Conservation (phyloP, 441 rosid species). For the Bruguiera hainesii region DNA sequence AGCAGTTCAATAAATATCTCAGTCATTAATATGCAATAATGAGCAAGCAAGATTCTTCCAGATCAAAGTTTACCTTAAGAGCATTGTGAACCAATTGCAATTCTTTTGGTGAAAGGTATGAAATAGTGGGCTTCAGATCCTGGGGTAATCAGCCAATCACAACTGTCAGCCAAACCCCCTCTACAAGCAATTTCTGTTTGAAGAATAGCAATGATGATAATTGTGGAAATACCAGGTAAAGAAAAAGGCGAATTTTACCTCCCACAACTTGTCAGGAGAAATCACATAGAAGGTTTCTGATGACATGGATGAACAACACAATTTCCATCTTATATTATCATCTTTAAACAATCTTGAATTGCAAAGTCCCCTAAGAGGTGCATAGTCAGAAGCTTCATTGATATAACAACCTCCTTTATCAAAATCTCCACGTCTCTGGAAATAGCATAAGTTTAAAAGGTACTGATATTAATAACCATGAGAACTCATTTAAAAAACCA, state of each 20-base stretch:
- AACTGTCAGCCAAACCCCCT: constrained; percentile 21
- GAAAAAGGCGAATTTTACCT: constrained; percentile 46
- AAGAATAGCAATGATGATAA: constrained; percentile 15
- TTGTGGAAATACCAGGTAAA: constrained; percentile 2
- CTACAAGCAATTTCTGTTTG: constrained; percentile 10
- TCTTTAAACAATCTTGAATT: constrained; percentile 39
- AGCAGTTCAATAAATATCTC: constrained; percentile 19
- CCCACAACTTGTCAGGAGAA: constrained; percentile 87
- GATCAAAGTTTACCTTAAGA: constrained; percentile 52
- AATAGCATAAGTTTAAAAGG: constrained; percentile 29
- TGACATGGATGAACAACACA: constrained; percentile 47
- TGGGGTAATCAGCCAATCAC: constrained; percentile 33
- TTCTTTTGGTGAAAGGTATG: constrained; percentile 80
- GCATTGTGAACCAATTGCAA: constrained; percentile 78
- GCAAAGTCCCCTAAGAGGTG: constrained; percentile 37
- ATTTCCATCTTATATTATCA: constrained; percentile 54
- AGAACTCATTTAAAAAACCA: constrained; percentile 3
- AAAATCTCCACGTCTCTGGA: constrained; percentile 48
- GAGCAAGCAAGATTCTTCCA: constrained; percentile 9
- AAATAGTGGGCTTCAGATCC: constrained; percentile 74
- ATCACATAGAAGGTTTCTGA: constrained; percentile 37
- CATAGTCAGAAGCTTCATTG: constrained; percentile 35
- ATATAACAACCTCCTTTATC: constrained; percentile 35
- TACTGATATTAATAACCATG: constrained; percentile 6
- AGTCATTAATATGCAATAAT: constrained; percentile 4